phyloP scores from a whole-genome alignment of 768 basidiomycete species.

The Termitomyces sp. region DNA sequence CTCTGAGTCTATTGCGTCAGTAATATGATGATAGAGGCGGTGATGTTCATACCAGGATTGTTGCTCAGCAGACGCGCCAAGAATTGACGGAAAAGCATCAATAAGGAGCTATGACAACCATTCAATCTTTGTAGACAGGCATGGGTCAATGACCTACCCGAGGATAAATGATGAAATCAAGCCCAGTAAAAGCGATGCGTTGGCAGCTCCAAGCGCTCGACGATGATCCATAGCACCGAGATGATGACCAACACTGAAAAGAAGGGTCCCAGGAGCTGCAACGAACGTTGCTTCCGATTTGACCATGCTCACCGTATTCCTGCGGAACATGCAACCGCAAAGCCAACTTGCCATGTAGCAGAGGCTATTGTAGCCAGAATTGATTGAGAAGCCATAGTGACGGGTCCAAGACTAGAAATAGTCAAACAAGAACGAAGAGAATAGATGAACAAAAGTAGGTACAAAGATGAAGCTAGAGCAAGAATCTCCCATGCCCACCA shows the following conservation, averaged over 20 bases:
- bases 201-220: not conserved
- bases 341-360: conserved; percentile 76
- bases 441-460: not conserved
- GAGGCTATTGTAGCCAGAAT: conserved; percentile 72
- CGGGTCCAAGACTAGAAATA: conserved; percentile 62
- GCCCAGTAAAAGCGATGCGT: not conserved
- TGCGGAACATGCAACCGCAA: conserved; percentile 70
- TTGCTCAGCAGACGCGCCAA: not conserved
- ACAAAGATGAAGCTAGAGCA: conserved; percentile 27
- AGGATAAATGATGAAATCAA: not conserved
- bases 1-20: not conserved
- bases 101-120: not conserved
- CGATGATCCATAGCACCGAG: conserved; percentile 6
- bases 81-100: not conserved
- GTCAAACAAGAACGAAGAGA: not conserved
- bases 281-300: not conserved
- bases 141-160: not conserved
- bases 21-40: not conserved
- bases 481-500: conserved; percentile 13
- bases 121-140: not conserved
- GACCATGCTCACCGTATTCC: conserved; percentile 63
- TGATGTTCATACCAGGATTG: not conserved
- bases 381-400: conserved; percentile 79
- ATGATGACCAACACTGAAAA: conserved; percentile 6
- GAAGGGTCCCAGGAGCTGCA: not conserved